phyloP scores from a whole-genome alignment of 345 rosid genomes.

The Gynandropsis gynandra region DNA sequence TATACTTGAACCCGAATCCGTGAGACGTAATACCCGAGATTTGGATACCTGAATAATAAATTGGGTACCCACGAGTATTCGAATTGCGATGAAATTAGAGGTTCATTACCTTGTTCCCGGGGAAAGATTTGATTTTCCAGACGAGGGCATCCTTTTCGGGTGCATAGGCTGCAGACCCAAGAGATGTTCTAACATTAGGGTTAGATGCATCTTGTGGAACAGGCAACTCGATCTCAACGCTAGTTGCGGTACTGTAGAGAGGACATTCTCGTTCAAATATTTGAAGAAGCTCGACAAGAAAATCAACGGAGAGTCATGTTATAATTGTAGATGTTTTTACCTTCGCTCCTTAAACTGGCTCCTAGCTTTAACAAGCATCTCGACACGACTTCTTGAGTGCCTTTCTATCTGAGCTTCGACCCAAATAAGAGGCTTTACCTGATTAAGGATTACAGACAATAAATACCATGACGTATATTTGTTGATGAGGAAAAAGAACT shows the following conservation, averaged over 20 bases:
- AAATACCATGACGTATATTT: background rate
- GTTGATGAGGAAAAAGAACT: conserved; percentile 3
- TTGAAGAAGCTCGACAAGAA: background rate
- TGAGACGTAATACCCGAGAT: too few species aligned
- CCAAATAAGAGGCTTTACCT: conserved; percentile 76
- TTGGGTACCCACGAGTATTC: too few species aligned
- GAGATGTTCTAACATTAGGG: conserved; percentile 79
- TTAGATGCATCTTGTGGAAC: conserved; percentile 81
- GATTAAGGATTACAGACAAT: conserved; percentile 3
- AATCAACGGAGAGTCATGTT: background rate
- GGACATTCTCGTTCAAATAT: background rate
- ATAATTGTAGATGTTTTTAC: conserved; percentile 20
- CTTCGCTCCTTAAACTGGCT: conserved; percentile 75
- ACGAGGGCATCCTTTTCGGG: conserved; percentile 67
- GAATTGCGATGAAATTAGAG: conserved; percentile 3
- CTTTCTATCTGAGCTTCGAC: conserved; percentile 69
- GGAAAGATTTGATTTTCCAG: conserved; percentile 79
- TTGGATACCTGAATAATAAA: too few species aligned
- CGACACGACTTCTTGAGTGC: conserved; percentile 69
- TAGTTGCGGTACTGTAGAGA: background rate
- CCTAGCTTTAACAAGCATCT: conserved; percentile 58
- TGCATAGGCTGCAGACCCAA: conserved; percentile 85
- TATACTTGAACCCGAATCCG: too few species aligned
- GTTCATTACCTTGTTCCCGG: conserved; percentile 66
- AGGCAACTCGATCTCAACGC: background rate